These are phyloP conservation scores for Nannochloris sp. DNA, from an alignment of 139 green algal species.

Conservation along the genomic window DNA sequence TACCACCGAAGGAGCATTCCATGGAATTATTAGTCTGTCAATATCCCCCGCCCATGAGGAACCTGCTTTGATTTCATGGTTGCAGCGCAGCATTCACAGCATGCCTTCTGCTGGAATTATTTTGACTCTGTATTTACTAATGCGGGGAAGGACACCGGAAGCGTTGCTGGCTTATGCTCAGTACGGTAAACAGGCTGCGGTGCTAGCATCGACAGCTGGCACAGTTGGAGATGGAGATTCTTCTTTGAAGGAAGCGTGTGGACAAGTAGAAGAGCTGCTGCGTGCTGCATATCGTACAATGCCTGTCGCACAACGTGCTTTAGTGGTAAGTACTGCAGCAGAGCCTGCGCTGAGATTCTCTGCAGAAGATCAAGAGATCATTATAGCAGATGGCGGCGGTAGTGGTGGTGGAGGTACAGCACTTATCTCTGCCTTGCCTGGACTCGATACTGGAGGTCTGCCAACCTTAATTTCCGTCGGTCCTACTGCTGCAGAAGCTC, in stretches of 20 bases:
- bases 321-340: constrained; percentile 3
- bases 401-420: background rate
- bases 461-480: constrained; percentile 3
- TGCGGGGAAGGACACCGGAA: constrained; percentile 20
- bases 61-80: constrained; percentile 21
- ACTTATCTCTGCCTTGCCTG: background rate
- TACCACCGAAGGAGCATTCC: constrained; percentile 6
- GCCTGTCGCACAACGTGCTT: constrained; percentile 5
- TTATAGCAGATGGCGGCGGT: background rate
- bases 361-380: background rate
- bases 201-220: too few species aligned
- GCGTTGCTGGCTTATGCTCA: constrained; percentile 11
- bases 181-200: background rate
- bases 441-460: background rate
- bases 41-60: constrained; percentile 21
- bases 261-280: constrained; percentile 1
- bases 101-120: background rate
- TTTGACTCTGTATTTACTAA: constrained; percentile 28
- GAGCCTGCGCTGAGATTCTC: constrained; percentile 5
- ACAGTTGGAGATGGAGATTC: constrained; percentile 6
- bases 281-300: background rate
- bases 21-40: constrained; percentile 22
- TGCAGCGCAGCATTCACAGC: constrained; percentile 1
- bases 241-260: background rate
- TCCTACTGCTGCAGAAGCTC: background rate